These are phyloP conservation scores for Eimeria acervulina DNA, from an alignment of 169 alveolate genomes.

Conservation along the genomic window DNA sequence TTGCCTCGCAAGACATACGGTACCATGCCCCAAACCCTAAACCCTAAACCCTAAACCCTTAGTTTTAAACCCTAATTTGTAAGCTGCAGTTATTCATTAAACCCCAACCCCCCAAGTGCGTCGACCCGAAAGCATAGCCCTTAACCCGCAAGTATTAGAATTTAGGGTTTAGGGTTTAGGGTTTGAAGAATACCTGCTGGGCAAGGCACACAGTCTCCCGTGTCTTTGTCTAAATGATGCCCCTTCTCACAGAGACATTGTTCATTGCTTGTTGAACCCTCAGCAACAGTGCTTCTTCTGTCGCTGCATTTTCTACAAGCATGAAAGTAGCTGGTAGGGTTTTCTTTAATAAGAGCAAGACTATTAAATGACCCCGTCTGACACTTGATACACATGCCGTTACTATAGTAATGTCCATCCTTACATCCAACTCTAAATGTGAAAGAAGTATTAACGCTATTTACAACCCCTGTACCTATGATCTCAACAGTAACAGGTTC, in stretches of 20 bases:
- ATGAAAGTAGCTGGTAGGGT: slow-evolving; percentile 64
- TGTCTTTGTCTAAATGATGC: slow-evolving; percentile 82
- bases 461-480: slow-evolving; percentile 84
- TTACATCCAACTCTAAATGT: slow-evolving; percentile 84
- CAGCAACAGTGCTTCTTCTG: slow-evolving; percentile 72
- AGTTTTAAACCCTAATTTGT: neutral
- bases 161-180: neutral
- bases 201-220: slow-evolving; percentile 71
- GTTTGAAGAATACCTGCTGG: slow-evolving; percentile 64
- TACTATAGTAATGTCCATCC: slow-evolving; percentile 83
- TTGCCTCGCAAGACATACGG: too few species aligned
- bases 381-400: slow-evolving; percentile 88
- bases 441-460: slow-evolving; percentile 55
- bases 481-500: slow-evolving; percentile 51
- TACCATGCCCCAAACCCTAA: neutral
- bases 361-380: slow-evolving; percentile 89
- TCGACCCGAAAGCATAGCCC: neutral
- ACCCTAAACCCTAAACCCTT: neutral
- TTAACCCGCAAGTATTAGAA: neutral
- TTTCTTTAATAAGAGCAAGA: slow-evolving; percentile 82
- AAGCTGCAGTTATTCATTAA: too few species aligned
- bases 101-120: too few species aligned
- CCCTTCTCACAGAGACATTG: slow-evolving; percentile 91
- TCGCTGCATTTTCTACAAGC: slow-evolving; percentile 60
- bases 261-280: slow-evolving; percentile 86